A percentile compares a stretch with the other conserved stretches of the same genome.
Evolutionary conservation across 352 stramenopile genomes (phyloP).

Genomic region (Phytopythium litorale): DNA sequence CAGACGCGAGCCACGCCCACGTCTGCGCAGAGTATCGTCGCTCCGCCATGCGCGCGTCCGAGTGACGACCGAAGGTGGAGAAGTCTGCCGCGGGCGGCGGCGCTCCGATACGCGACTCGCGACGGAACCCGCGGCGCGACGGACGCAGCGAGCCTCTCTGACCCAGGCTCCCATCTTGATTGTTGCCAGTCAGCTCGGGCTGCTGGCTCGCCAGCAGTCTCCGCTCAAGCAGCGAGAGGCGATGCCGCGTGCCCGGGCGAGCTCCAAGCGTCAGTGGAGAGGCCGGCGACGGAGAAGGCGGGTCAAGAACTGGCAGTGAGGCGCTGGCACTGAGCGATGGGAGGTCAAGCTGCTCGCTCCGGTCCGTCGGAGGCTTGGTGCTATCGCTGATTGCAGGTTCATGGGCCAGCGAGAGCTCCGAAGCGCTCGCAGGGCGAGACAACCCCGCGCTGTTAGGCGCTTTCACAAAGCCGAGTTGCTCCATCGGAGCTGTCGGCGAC

Average conservation of each 20-base stretch:
- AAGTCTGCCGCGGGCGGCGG: conserved; percentile 17
- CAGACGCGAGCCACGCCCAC: conserved; percentile 39
- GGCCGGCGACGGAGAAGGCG: not conserved
- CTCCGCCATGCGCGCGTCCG: conserved; percentile 45
- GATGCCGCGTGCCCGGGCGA: not conserved
- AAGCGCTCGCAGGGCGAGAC: not conserved
- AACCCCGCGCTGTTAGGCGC: not conserved
- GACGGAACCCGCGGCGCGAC: conserved; percentile 12
- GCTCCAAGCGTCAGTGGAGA: not conserved
- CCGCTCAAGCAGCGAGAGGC: conserved; percentile 8
- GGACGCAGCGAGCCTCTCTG: not conserved
- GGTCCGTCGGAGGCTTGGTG: not conserved
- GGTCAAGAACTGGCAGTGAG: not conserved
- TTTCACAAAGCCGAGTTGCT: not conserved
- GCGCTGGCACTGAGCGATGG: not conserved
- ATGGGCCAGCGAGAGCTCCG: not conserved
- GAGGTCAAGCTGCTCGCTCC: not conserved
- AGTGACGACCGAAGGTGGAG: conserved; percentile 38
- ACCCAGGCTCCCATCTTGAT: not conserved
- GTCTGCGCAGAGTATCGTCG: conserved; percentile 46
- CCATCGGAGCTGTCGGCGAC: not conserved
- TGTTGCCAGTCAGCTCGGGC: not conserved
- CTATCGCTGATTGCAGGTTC: not conserved
- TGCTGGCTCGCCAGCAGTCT: conserved; percentile 1
- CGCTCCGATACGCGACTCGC: conserved; percentile 38